phyloP scores from a whole-genome alignment of 805 yeast species.

The Dipodascus geniculatus region DNA sequence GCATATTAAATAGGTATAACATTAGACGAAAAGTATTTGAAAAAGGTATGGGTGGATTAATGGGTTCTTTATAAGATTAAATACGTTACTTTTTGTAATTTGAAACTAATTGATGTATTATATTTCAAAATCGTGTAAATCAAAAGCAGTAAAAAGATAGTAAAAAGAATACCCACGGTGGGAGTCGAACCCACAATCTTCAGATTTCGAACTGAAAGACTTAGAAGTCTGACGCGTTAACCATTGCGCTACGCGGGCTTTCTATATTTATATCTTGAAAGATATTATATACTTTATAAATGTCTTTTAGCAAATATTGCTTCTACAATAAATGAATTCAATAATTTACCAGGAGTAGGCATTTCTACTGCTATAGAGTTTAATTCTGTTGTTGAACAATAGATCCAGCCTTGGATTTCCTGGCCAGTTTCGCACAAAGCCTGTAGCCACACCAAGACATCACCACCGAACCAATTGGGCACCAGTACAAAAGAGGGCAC shows the following conservation, averaged over 20 bases:
- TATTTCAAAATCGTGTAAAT: no score
- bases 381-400: no score
- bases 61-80: not conserved
- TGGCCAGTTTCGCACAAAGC: conserved; percentile 1
- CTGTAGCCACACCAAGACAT: not conserved
- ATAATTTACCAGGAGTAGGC: no score
- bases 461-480: not conserved
- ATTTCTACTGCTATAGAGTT: no score
- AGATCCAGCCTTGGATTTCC: no score
- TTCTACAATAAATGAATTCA: no score
- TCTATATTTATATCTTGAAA: not conserved
- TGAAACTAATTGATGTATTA: no score
- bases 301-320: no score
- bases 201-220: conserved; percentile 17
- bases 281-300: no score
- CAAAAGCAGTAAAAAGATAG: not conserved
- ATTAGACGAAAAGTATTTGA: not conserved
- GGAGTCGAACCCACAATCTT: conserved; percentile 32
- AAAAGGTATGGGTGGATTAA: not conserved
- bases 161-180: conserved; percentile 25
- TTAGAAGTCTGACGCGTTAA: conserved; percentile 31
- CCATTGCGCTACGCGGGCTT: conserved; percentile 31
- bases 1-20: not conserved
- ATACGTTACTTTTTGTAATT: no score
- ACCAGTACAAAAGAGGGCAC: not conserved